phyloP scores from a whole-genome alignment of 2,329 filamentous ascomycete species.

The Daldinia sp. region DNA sequence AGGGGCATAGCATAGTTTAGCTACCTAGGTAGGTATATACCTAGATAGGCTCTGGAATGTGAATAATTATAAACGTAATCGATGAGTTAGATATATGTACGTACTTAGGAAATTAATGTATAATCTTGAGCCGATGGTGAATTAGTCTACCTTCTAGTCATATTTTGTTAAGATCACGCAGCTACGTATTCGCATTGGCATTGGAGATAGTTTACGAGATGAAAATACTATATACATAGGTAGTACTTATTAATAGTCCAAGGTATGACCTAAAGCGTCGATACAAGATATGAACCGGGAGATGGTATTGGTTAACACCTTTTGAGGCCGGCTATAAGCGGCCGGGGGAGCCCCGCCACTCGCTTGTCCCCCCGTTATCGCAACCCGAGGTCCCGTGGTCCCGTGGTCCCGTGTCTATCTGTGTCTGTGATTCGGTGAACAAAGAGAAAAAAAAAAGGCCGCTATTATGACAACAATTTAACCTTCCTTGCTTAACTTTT shows the following conservation, averaged over 20 bases:
- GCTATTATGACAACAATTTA: slow-evolving; percentile 7
- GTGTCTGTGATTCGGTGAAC: slow-evolving; percentile 27
- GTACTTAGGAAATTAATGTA: too few relatives aligned
- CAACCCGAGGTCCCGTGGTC: slow-evolving; percentile 19
- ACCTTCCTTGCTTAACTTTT: neutral
- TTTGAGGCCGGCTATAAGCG: slow-evolving; percentile 37
- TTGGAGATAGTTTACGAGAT: slow-evolving; percentile 35
- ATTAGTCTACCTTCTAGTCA: neutral
- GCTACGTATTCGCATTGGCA: slow-evolving; percentile 11
- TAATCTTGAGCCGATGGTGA: neutral
- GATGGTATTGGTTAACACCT: slow-evolving; percentile 12
- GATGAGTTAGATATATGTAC: neutral
- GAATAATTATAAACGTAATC: slow-evolving; percentile 4
- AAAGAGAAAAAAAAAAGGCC: slow-evolving; percentile 24
- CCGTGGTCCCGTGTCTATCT: too few relatives aligned
- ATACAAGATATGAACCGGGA: slow-evolving; percentile 11
- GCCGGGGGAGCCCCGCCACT: slow-evolving; percentile 27
- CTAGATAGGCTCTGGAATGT: slow-evolving; percentile 11
- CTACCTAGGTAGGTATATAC: slow-evolving; percentile 11
- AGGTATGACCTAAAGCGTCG: slow-evolving; percentile 15
- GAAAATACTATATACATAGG: slow-evolving; percentile 16
- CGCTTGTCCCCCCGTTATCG: slow-evolving; percentile 32
- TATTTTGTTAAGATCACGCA: neutral
- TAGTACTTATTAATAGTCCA: neutral
- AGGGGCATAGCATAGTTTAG: slow-evolving; percentile 17